Percentiles rank a stretch among this genome's conserved stretches.
phyloP scores from a whole-genome alignment of 2,329 filamentous ascomycete species.

The Elsinoe batatas region DNA sequence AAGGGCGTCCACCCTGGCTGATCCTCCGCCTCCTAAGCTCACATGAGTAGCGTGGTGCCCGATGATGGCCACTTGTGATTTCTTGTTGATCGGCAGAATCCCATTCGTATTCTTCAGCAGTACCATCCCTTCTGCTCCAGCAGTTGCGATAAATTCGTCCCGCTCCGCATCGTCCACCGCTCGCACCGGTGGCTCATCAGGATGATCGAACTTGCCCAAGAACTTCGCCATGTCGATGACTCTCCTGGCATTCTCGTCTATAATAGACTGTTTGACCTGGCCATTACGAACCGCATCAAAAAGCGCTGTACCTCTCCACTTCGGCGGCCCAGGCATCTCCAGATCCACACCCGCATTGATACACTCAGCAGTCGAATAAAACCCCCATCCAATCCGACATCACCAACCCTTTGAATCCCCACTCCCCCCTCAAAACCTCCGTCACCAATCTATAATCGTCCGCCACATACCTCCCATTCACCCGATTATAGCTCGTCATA shows the following conservation, averaged over 20 bases:
- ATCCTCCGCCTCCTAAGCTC: slow-evolving; percentile 29
- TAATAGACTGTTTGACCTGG: neutral
- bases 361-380: slow-evolving; percentile 54
- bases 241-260: slow-evolving; percentile 6
- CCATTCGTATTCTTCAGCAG: slow-evolving; percentile 59
- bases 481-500: slow-evolving; percentile 67
- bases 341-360: slow-evolving; percentile 70
- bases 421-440: slow-evolving; percentile 59
- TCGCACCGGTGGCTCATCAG: slow-evolving; percentile 10
- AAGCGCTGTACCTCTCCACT: slow-evolving; percentile 4
- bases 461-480: slow-evolving; percentile 61
- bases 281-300: slow-evolving; percentile 1
- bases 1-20: slow-evolving; percentile 11
- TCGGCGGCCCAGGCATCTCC: slow-evolving; percentile 74
- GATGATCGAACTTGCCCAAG: neutral
- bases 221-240: slow-evolving; percentile 11
- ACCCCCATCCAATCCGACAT: slow-evolving; percentile 76
- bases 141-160: slow-evolving; percentile 49
- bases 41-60: slow-evolving; percentile 61
- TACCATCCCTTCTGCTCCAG: slow-evolving; percentile 59
- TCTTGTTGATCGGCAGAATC: slow-evolving; percentile 51
- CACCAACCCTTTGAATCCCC: slow-evolving; percentile 48
- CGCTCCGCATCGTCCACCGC: slow-evolving; percentile 43
- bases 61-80: slow-evolving; percentile 57
- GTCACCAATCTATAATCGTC: slow-evolving; percentile 57